Percentiles rank a stretch among this genome's conserved stretches.
phyloP scores from a whole-genome alignment of 1,284 basidiomycete genomes.

The Xanthoconium separans region DNA sequence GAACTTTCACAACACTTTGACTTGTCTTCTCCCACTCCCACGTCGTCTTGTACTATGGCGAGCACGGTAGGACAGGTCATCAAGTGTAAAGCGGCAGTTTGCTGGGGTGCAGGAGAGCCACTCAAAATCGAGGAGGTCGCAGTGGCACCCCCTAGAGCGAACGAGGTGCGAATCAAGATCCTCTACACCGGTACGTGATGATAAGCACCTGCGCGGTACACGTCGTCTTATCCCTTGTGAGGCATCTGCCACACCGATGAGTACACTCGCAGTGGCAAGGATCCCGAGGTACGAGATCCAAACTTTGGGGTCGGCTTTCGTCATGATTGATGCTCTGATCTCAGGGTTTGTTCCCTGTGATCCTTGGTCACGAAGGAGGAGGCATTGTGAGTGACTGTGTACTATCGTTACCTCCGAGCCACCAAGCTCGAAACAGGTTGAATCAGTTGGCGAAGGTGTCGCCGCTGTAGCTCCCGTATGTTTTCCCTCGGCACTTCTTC shows the following conservation, averaged over 20 bases:
- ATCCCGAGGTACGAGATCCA: conserved; percentile 73
- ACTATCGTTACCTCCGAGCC: neutral
- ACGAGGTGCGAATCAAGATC: conserved; percentile 94
- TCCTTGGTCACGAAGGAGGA: conserved; percentile 91
- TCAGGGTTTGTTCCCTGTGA: conserved; percentile 91
- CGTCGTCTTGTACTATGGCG: conserved; percentile 47
- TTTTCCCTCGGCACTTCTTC: neutral
- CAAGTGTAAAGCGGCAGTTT: conserved; percentile 93
- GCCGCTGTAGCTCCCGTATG: conserved; percentile 74
- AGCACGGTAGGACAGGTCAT: conserved; percentile 74
- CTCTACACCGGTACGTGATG: conserved; percentile 74
- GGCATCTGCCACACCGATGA: conserved; percentile 99
- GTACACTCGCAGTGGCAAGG: conserved; percentile 95
- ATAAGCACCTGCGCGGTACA: neutral
- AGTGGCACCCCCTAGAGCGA: conserved; percentile 85
- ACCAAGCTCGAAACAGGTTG: conserved; percentile 58
- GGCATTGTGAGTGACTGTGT: conserved; percentile 60
- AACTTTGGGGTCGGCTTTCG: neutral
- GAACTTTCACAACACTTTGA: neutral
- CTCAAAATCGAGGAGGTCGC: conserved; percentile 91
- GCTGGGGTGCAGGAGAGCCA: conserved; percentile 92
- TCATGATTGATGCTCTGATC: conserved; percentile 5
- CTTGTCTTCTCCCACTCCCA: conserved; percentile 15
- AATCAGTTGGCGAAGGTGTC: conserved; percentile 93
- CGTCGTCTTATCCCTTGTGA: conserved; percentile 24